A percentile compares a stretch with the other conserved stretches of the same genome.
phyloP scores from a whole-genome alignment of 495 filamentous ascomycete genomes.

The Penicilliopsis zonata region DNA sequence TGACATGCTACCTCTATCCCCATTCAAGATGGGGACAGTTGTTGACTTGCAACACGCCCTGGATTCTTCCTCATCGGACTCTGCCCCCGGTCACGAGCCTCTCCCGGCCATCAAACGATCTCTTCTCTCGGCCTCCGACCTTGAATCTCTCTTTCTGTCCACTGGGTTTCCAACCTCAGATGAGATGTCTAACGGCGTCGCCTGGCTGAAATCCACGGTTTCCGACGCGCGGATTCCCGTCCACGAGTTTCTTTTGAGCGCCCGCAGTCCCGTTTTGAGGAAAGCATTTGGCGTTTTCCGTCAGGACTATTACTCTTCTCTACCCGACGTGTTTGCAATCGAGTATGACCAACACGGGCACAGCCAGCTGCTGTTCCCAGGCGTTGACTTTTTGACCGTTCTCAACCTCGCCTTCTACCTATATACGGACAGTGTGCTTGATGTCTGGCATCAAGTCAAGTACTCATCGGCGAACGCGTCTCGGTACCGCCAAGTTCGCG shows the following conservation, averaged over 20 bases:
- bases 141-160: conserved; percentile 41
- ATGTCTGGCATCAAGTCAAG: conserved; percentile 69
- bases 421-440: conserved; percentile 70
- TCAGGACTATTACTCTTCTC: conserved; percentile 24
- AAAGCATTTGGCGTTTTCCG: conserved; percentile 44
- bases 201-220: conserved; percentile 41
- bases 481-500: conserved; percentile 64
- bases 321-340: conserved; percentile 50
- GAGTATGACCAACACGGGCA: conserved; percentile 35
- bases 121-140: conserved; percentile 40
- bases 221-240: conserved; percentile 62
- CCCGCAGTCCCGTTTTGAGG: conserved; percentile 58
- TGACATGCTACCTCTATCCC: conserved; percentile 57
- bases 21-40: conserved; percentile 41
- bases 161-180: conserved; percentile 1
- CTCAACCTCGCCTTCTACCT: conserved; percentile 69
- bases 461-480: conserved; percentile 47
- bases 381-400: conserved; percentile 60
- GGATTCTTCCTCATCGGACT: conserved; percentile 3
- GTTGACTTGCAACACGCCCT: conserved; percentile 7
- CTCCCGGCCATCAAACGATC: conserved; percentile 20
- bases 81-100: conserved; percentile 10
- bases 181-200: conserved; percentile 17
- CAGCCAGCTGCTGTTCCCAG: conserved; percentile 45
- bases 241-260: conserved; percentile 70